These are phyloP conservation scores for thale cress (Arabidopsis thaliana) DNA, from an alignment of 345 rosid genomes.

Conservation along the genomic window TAIR10.1 NC_003070.9:20558501-20559000, in stretches of 20 bases:
- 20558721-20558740: neutral
- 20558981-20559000: no score
- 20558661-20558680: neutral
- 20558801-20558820: neutral
- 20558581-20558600: constrained; percentile 16
- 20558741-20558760: neutral
- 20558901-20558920: no score
- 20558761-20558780: neutral
- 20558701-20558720: neutral
- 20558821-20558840: neutral
- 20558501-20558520: no score
- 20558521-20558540: neutral
- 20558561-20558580: constrained; percentile 41
- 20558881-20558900: no score
- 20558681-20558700: neutral
- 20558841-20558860: no score
- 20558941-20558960: no score
- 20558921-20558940: no score
- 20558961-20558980: no score
- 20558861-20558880: no score
- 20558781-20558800: neutral
- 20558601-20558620: neutral
- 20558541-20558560: constrained; percentile 38
- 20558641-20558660: neutral
- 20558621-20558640: neutral